These are phyloP conservation scores for Hymenoscyphus repandus DNA, from an alignment of 2,329 filamentous ascomycete genomes.

Conservation along the genomic window DNA sequence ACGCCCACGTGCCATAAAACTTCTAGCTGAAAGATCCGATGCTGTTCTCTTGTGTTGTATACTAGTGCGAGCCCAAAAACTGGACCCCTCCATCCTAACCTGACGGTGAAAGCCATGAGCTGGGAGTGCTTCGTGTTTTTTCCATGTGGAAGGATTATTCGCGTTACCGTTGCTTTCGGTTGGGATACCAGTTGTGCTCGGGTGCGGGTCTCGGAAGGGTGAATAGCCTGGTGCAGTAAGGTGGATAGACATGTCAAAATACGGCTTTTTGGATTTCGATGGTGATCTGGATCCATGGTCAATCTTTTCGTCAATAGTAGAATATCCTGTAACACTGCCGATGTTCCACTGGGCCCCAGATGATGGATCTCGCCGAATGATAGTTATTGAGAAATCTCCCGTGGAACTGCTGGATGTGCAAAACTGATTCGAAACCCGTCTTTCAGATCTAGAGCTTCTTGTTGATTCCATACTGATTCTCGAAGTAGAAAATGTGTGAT, in stretches of 20 bases:
- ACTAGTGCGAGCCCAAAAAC: slow-evolving; percentile 23
- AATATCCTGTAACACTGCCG: slow-evolving; percentile 49
- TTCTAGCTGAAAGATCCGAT: slow-evolving; percentile 21
- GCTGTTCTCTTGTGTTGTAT: slow-evolving; percentile 22
- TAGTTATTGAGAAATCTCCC: slow-evolving; percentile 33
- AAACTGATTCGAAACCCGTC: neutral
- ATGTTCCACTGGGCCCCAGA: slow-evolving; percentile 72
- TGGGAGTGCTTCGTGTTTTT: neutral
- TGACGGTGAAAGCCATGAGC: slow-evolving; percentile 42
- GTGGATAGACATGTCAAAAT: slow-evolving; percentile 29
- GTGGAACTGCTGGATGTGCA: neutral
- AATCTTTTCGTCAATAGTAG: slow-evolving; percentile 12
- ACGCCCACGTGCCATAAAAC: slow-evolving; percentile 10
- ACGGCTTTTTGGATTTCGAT: slow-evolving; percentile 34
- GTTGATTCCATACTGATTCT: slow-evolving; percentile 7
- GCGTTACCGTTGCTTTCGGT: neutral
- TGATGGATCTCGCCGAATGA: slow-evolving; percentile 70
- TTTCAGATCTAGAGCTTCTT: neutral
- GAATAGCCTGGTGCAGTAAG: slow-evolving; percentile 31
- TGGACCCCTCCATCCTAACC: slow-evolving; percentile 45
- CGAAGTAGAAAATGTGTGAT: neutral
- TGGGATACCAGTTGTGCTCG: neutral
- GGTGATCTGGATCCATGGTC: slow-evolving; percentile 23
- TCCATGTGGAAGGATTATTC: neutral
- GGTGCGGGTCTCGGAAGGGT: slow-evolving; percentile 22